Conservation (phyloP, 352 stramenopile species). For the Globisporangium canariense region DNA sequence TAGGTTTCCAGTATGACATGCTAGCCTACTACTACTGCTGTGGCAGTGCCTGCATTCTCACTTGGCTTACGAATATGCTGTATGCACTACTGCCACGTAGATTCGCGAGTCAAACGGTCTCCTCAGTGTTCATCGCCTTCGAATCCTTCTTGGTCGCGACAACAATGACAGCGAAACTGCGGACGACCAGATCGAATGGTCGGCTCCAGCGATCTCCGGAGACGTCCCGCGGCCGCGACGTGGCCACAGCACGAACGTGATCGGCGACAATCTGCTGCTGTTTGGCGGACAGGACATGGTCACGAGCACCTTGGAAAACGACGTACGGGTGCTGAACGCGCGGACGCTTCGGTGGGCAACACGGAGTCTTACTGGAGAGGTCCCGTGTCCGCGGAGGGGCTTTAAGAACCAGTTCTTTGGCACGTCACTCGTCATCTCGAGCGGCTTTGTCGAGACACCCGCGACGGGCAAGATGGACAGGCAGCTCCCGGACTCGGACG, state of each 20-base stretch:
- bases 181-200: constrained; percentile 35
- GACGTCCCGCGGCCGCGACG: constrained; percentile 39
- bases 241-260: constrained; percentile 55
- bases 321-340: constrained; percentile 46
- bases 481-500: constrained; percentile 58
- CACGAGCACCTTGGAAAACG: constrained; percentile 44
- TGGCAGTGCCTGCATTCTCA: neutral
- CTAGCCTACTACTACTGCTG: neutral
- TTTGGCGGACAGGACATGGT: constrained; percentile 58
- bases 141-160: neutral
- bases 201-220: constrained; percentile 27
- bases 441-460: constrained; percentile 51
- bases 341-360: constrained; percentile 28
- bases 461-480: constrained; percentile 39
- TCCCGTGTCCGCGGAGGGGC: constrained; percentile 55
- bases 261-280: constrained; percentile 57
- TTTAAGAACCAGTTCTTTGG: constrained; percentile 82
- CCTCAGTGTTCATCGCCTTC: constrained; percentile 42
- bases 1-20: constrained; percentile 11
- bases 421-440: constrained; percentile 70
- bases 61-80: neutral
- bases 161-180: constrained; percentile 7
- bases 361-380: constrained; percentile 28
- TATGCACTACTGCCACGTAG: constrained; percentile 20
- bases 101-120: constrained; percentile 65